Base-by-base conservation (phyloP, 2,329 filamentous ascomycete genomes). In the Fusarium concolor region DNA sequence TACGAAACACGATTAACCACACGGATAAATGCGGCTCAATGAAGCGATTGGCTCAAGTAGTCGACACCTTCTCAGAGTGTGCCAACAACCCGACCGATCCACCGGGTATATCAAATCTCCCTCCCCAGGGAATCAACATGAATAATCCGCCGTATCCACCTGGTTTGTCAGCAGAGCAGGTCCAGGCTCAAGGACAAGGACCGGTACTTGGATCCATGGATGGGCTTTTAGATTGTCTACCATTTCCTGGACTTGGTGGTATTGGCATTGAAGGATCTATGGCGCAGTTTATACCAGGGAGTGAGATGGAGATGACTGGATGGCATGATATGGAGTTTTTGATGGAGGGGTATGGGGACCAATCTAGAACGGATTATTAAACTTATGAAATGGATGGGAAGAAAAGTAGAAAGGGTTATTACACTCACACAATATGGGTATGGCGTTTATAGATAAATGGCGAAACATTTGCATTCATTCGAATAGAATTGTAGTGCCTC, bases 11-110 rank as follows among this genome's bases (percentile, higher is more conserved):
- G 1, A 72, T 75, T 9, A 70, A 65, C 12, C 54, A 57, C 5
- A 68, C 70, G 1, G 71, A 75, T n/a, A 76, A 76, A 47, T 70
- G 72, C 29, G 73, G 73, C 1, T 74, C 75, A 12, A 76, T 76
- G 75, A 74, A 70, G 38, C 54, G 75, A 6, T 67, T 76, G 4
- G 72, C 75, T 2, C 71, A 56, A 14, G 72, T 76, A 1, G 66
- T 76, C 8, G 74, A 73, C 7, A 68, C 70, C 0, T 76, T 76
- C 42, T 71, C 73, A 9, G 74, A 72, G 3, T 74, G 73, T 9
- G 65, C 69, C 17, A 70, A 66, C 6, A 70, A 55, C 2, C 52
- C 67, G 0, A 56, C 11, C 9, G 63, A 71, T 29, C 55, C 42
- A 6, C 56, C 51, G 1, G 39, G 37, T 3, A 10, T 41, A 17